Base-by-base conservation (phyloP, 805 yeast species). In the Candida saitoana region DNA sequence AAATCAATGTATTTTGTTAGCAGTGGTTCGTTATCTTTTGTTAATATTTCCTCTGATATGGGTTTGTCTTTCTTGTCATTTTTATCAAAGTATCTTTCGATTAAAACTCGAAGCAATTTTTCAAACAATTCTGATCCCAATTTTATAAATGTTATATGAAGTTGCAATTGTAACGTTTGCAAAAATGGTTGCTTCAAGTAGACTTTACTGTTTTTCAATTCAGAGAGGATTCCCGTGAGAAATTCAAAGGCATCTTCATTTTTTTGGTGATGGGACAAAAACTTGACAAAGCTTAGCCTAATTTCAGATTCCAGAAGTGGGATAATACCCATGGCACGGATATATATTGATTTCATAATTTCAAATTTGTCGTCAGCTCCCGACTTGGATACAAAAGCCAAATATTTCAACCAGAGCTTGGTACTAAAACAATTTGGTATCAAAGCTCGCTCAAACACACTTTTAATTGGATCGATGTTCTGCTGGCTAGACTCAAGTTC, bases 361-460 rank as follows among this genome's bases (percentile, higher is more conserved):
- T 60, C 66, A 22, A 58, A 50, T 22, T 43, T 49, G 14, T 37
- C 46, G 7, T 36, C 34, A 0, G 59, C 49, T 2, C 51, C 40
- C 46, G 50, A 47, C 2, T 50, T 51, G 17, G 74, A 60, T 18
- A 78, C 52, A 74, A 81, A 88, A 2, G 74, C 62, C 5, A 78
- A 44, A 55, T 84, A 90, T 41, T 73, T 73, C 14, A 79, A 53
- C 98, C 98, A 91, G 15, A 87, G 56, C 12, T 65, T 66, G 24
- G 77, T 79, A 36, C 73, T 66, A 16, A 63, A 62, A 32, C 89
- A 84, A 40, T 82, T 74, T 0, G 95, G 87, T 1, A 86, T 65
- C 8, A 91, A 62, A 14, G 87, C 78, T 43, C 96, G 70, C 56
- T 86, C 91, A 59, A 83, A 90, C 1, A 86, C 54, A 5, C 73